Evolutionary conservation across 345 rosid species (phyloP), one percentile per base, ranked within the genome.

Genomic region (Excoecaria agallocha): DNA sequence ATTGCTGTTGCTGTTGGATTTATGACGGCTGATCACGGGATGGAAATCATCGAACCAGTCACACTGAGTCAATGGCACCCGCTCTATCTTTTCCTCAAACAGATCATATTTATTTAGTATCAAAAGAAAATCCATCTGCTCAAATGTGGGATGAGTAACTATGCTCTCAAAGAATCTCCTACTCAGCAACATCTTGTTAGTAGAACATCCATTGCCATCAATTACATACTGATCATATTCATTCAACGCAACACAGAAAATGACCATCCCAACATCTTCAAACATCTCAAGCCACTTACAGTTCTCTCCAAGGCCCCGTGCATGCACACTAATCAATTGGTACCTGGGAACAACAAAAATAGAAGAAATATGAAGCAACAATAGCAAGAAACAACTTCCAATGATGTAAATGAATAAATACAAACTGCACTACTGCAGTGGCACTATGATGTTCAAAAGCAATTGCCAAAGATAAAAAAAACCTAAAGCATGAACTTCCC

Each of bases 221-320:
- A 82, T 79, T 45, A 89, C 72, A 60, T 72, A 69, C 72, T 93
- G 91, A 75, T 93, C 93, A 37, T 93, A 96, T 84, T 93, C 96
- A 38, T 87, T 91, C 88, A 96, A 79, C 19, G 92, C 16, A 46
- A 93, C 93, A 70, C 94, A 90, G 71, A 96, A 96, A 54, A 90
- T 84, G 81, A 93, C 90, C 84, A 96, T 87, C 52, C 99, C 98
- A 37, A 93, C 86, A 69, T 96, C 99, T 85, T 96, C 99, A 64
- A 96, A 96, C 98, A 93, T 93, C 80, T 95, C 97, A 19, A 95
- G 88, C 98, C 98, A 95, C 75, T 91, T 91, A 84, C 96, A 95
- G 83, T 90, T 93, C 79, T 90, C 99, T 10, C 96, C 96, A 3
- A 91, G 88, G 72, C 99, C 97, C 76, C 93, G 84, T 0, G 97